Evolutionary conservation across 495 filamentous ascomycete species (phyloP), one percentile per base, ranked within the genome.

Genomic region (Annulohypoxylon maeteangense): DNA sequence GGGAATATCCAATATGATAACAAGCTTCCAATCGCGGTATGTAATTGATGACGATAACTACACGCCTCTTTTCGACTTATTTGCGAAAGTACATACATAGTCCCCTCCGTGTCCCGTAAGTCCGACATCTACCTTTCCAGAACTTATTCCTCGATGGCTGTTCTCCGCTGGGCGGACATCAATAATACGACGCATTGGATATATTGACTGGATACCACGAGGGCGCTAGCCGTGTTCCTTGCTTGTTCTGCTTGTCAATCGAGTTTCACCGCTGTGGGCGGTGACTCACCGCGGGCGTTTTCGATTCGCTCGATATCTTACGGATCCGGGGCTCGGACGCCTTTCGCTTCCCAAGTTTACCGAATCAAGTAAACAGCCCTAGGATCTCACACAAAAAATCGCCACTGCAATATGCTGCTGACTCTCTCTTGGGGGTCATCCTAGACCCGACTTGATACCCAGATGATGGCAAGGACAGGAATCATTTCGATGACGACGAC

Each of bases 281-380:
- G 65, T 72, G 70, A 72, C 70, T 72, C 70, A 72, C 70, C 65
- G 53, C 64, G 29, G n/a, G 22, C 31, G 45, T n/a, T 31, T 40
- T 60, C 44, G 31, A 68, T 72, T 72, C 64, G 53, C 27, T 54
- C 27, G 34, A 72, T 50, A 29, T 60, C 45, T 14, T 60, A 34
- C 59, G 38, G 38, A 47, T 61, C 57, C 32, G 40, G 57, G 40
- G 31, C 58, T 58, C 42, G 59, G 66, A 29, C 23, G 22, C 42
- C 14, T 40, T 40, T 69, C 58, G 50, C 64, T 72, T 72, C 50
- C 42, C 40, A 10, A 16, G 16, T 38, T 40, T 48, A 47, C 29
- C 70, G 50, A 61, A 72, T 68, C 47, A 63, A 56, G 51, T 44
- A 31, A 54, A 45, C n/a, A 61, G 38, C 58, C 58, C 53, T 27